These are phyloP conservation scores for Stemphylium lycopersici DNA, from an alignment of 2,329 filamentous ascomycete genomes.

Conservation along the genomic window DNA sequence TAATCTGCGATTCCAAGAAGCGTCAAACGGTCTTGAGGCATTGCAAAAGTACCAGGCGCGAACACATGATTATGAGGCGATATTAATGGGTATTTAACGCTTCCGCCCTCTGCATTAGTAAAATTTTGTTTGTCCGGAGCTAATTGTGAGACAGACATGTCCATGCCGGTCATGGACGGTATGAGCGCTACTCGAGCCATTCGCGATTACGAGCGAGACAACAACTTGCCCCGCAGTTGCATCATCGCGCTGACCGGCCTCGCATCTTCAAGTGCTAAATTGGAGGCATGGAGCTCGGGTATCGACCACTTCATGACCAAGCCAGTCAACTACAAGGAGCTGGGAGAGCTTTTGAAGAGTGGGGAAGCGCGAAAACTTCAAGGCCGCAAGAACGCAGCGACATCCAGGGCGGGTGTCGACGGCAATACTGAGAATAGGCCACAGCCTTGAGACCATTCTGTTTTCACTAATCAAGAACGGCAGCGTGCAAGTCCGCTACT, in stretches of 20 bases:
- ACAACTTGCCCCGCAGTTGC: slow-evolving; percentile 18
- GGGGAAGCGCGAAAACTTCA: slow-evolving; percentile 7
- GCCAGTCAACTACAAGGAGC: slow-evolving; percentile 36
- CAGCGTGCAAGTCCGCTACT: not conserved
- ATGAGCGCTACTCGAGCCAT: slow-evolving; percentile 44
- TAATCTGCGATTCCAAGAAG: slow-evolving; percentile 29
- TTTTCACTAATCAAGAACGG: not conserved
- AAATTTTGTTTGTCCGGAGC: not conserved
- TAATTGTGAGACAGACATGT: slow-evolving; percentile 34
- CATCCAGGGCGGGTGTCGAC: not conserved
- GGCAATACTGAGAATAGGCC: not conserved
- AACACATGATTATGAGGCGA: slow-evolving; percentile 24
- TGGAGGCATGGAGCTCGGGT: slow-evolving; percentile 38
- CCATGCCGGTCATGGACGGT: slow-evolving; percentile 48
- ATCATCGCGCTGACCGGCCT: slow-evolving; percentile 43
- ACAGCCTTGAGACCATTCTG: not conserved
- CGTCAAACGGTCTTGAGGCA: slow-evolving; percentile 44
- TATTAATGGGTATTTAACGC: slow-evolving; percentile 40
- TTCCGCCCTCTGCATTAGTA: too few species aligned
- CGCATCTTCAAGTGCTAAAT: slow-evolving; percentile 28
- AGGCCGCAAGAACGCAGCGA: not conserved
- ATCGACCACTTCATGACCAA: slow-evolving; percentile 44
- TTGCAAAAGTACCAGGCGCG: slow-evolving; percentile 31
- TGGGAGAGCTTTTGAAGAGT: slow-evolving; percentile 25
- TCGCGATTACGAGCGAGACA: slow-evolving; percentile 34